Conservation (phyloP, 805 yeast genomes). For the Maudiozyma turicensis region DNA sequence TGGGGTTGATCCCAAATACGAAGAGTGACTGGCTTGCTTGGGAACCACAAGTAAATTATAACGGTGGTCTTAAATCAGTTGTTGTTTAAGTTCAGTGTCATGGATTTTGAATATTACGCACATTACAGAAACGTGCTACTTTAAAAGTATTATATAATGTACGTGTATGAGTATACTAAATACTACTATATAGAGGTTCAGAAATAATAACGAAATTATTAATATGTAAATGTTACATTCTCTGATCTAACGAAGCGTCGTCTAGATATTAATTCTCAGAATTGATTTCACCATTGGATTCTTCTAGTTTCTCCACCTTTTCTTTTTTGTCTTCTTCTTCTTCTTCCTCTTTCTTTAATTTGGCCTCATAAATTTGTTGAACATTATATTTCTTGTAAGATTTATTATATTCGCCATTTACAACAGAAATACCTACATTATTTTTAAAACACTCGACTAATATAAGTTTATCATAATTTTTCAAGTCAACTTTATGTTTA, state of each 20-base stretch:
- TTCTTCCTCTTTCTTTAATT: conserved; percentile 14
- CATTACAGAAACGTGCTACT: too few relatives aligned
- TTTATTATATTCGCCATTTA: conserved; percentile 44
- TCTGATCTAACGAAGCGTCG: too few relatives aligned
- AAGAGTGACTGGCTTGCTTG: conserved; percentile 88
- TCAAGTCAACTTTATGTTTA: conserved; percentile 73
- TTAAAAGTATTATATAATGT: too few relatives aligned
- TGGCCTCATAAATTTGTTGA: conserved; percentile 61
- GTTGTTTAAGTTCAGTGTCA: conserved; percentile 9
- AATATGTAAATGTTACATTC: too few relatives aligned
- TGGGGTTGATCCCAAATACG: conserved; percentile 88
- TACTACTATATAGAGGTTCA: too few relatives aligned
- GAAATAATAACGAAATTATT: too few relatives aligned
- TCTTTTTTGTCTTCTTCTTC: neutral
- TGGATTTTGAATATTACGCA: too few relatives aligned
- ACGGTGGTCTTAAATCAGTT: conserved; percentile 12
- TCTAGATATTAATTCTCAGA: too few relatives aligned
- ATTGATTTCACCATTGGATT: neutral
- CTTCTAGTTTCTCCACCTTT: neutral
- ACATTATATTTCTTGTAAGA: conserved; percentile 62
- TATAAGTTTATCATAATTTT: conserved; percentile 66
- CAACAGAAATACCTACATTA: conserved; percentile 81
- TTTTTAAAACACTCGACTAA: conserved; percentile 83
- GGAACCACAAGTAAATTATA: conserved; percentile 40
- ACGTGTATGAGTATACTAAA: too few relatives aligned